A percentile compares a stretch with the other conserved stretches of the same genome.
phyloP scores from a whole-genome alignment of 2,329 filamentous ascomycete species.

The Pseudopithomyces maydicus region DNA sequence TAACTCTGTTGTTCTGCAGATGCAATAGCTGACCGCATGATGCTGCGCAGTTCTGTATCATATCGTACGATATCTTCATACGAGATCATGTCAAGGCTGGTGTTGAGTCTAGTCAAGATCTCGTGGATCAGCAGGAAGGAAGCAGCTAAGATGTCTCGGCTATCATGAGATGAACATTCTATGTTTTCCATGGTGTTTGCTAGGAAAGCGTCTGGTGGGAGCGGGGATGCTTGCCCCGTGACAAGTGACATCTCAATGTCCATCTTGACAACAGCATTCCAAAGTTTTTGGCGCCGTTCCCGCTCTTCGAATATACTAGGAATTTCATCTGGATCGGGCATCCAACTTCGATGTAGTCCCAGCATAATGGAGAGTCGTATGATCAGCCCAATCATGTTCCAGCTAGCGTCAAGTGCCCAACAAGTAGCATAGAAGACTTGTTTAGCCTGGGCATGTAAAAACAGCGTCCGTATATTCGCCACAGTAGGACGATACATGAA shows the following conservation, averaged over 20 bases:
- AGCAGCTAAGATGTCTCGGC: slow-evolving; percentile 7
- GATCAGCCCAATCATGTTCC: slow-evolving; percentile 23
- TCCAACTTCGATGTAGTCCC: slow-evolving; percentile 19
- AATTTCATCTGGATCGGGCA: slow-evolving; percentile 13
- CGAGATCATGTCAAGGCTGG: slow-evolving; percentile 11
- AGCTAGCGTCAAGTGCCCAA: slow-evolving; percentile 27
- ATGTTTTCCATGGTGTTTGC: background rate
- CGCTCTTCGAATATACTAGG: slow-evolving; percentile 13
- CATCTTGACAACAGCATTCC: slow-evolving; percentile 24
- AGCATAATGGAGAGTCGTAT: slow-evolving; percentile 26
- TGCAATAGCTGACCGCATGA: slow-evolving; percentile 12
- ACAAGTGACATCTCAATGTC: slow-evolving; percentile 24
- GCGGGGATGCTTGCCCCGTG: slow-evolving; percentile 22
- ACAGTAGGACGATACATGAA: slow-evolving; percentile 26
- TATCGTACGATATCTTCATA: slow-evolving; percentile 27
- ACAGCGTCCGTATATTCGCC: slow-evolving; percentile 19
- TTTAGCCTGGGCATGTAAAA: slow-evolving; percentile 29
- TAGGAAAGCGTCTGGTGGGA: slow-evolving; percentile 14
- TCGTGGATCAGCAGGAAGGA: slow-evolving; percentile 19
- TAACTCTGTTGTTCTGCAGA: slow-evolving; percentile 10
- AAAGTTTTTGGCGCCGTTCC: slow-evolving; percentile 17
- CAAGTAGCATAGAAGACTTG: slow-evolving; percentile 28
- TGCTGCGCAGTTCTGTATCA: slow-evolving; percentile 15
- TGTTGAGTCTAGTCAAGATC: slow-evolving; percentile 19
- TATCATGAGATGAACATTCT: background rate